Evolutionary conservation across 2,329 filamentous ascomycete species (phyloP), one percentile per base, ranked within the genome.

Genomic region (Fusarium foetens): DNA sequence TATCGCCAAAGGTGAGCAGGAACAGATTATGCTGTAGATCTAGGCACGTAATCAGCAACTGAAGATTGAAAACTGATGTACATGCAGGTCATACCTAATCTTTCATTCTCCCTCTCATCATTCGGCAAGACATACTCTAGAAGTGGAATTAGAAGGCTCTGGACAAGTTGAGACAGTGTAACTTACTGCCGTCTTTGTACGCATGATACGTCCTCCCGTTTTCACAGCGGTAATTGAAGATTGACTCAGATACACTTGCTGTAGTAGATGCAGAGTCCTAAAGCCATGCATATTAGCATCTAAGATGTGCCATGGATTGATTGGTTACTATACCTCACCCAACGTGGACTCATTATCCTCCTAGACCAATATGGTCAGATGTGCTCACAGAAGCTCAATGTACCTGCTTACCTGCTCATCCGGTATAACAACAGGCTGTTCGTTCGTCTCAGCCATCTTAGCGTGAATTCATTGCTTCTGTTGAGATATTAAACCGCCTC

Each of bases 11-110:
- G 0, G 62, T 65, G 10, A 65, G 41, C 1, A 65, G 46, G 21
- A 62, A 65, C 4, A 65, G 33, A 13, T 65, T 62, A 13, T 65
- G 62, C 23, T 65, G 62, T 11, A 65, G 46, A 12, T 65, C 58
- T 65, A 27, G 27, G 27, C 27, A 27, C 27, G 7, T 7, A 6
- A 27, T 27, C 27, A 27, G 27, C 5, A 27, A 27, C 27, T 6
- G 27, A 27, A 27, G 27, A 27, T 6, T 27, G 27, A 6, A 27
- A 7, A 27, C 23, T 25, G 23, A 7, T 27, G 27, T 7, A 27
- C 2, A 27, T 7, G 27, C 27, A 2, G 33, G 7, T 0, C 13
- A 17, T 62, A 62, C 58, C 58, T 19, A 62, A 35, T 29, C 58
- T 62, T n/a, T 62, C 52, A 1, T 58, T 62, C 10, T 62, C 58